These are phyloP conservation scores for Arctium minus DNA, from an alignment of 129 eudicot genomes.

Conservation along the genomic window DNA sequence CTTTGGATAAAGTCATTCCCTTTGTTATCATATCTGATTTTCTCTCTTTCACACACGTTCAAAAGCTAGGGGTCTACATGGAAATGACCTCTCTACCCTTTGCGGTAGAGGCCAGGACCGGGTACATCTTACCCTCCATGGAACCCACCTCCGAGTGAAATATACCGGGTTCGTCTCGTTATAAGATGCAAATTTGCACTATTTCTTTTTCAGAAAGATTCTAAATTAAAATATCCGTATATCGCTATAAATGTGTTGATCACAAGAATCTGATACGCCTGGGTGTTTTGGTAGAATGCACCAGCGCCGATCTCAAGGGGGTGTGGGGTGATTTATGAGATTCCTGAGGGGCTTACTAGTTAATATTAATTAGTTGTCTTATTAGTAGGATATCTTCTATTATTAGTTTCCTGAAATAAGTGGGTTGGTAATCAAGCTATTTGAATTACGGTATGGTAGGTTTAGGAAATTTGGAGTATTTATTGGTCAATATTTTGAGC, in stretches of 20 bases:
- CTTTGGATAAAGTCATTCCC: background rate
- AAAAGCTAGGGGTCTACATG: background rate
- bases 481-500: background rate
- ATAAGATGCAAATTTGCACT: background rate
- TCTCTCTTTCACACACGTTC: background rate
- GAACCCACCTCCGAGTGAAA: background rate
- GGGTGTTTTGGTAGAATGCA: background rate
- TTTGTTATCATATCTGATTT: background rate
- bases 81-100: background rate
- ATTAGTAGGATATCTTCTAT: background rate
- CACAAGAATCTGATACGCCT: background rate
- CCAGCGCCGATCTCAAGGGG: background rate
- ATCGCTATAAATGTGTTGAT: background rate
- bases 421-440: background rate
- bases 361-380: background rate
- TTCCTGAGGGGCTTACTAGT: background rate
- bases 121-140: background rate
- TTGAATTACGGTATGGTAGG: no score
- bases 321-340: background rate
- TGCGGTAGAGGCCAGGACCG: background rate
- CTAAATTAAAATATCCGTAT: background rate
- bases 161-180: background rate
- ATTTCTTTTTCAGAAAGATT: background rate
- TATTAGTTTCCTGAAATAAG: background rate
- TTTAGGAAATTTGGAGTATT: background rate